phyloP scores from a whole-genome alignment of 1,284 basidiomycete species.

The Trametes polyzona region DNA sequence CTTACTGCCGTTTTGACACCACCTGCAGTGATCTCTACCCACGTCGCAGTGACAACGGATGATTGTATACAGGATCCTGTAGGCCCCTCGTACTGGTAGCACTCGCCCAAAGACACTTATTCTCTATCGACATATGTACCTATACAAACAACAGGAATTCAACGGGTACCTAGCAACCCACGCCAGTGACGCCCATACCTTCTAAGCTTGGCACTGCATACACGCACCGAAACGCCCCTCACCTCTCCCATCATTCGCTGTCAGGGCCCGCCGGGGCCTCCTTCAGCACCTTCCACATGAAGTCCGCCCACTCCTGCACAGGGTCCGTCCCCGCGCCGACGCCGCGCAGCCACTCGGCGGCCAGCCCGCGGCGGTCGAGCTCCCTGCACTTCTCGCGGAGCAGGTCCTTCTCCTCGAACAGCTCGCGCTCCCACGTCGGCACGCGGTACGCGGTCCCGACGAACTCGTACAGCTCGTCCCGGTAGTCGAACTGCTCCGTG shows the following conservation, averaged over 20 bases:
- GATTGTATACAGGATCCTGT: no score
- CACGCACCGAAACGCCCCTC: neutral
- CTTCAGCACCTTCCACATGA: constrained; percentile 54
- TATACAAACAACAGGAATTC: no score
- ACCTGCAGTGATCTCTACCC: no score
- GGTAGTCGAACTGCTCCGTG: constrained; percentile 67
- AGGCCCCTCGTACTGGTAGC: no score
- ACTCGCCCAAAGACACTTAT: no score
- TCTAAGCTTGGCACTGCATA: neutral
- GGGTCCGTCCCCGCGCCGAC: constrained; percentile 50
- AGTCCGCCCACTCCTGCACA: constrained; percentile 64
- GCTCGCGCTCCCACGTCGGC: constrained; percentile 58
- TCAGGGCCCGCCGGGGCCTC: neutral
- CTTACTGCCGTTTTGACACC: no score
- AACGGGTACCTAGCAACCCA: no score
- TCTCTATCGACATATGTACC: no score
- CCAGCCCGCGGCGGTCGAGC: constrained; percentile 57
- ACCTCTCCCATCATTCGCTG: neutral
- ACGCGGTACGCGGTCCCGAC: constrained; percentile 42
- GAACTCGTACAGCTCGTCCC: constrained; percentile 55
- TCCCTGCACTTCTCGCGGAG: constrained; percentile 61
- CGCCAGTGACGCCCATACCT: neutral
- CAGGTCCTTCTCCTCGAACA: constrained; percentile 53
- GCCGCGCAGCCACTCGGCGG: constrained; percentile 59
- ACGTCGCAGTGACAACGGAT: no score